Conservation (phyloP, 2,329 filamentous ascomycete species). For the Intubia oerlemansii region DNA sequence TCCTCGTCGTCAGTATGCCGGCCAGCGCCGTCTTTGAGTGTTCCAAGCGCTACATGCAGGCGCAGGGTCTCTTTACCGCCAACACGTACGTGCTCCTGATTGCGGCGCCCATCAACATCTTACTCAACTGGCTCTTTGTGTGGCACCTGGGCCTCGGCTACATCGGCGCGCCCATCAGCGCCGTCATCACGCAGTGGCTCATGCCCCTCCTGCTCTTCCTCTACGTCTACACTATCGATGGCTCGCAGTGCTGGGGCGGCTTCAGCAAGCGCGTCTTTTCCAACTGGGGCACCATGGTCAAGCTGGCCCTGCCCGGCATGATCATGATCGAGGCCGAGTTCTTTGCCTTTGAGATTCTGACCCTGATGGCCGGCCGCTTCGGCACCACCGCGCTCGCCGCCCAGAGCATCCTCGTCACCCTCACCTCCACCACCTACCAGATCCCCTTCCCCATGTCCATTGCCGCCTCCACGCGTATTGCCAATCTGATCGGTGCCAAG, state of each 20-base stretch:
- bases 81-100: constrained; percentile 59
- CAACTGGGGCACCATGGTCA: constrained; percentile 73
- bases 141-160: constrained; percentile 51
- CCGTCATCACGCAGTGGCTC: constrained; percentile 53
- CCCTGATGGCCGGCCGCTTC: constrained; percentile 61
- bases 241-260: constrained; percentile 62
- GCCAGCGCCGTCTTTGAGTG: constrained; percentile 58
- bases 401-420: constrained; percentile 63
- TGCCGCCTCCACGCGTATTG: constrained; percentile 69
- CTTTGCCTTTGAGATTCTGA: constrained; percentile 80
- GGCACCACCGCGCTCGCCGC: constrained; percentile 65
- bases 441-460: constrained; percentile 84
- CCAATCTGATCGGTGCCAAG: constrained; percentile 77
- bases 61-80: constrained; percentile 63
- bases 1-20: constrained; percentile 49
- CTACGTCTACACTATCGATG: constrained; percentile 52
- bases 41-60: constrained; percentile 62
- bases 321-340: constrained; percentile 91
- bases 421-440: constrained; percentile 67
- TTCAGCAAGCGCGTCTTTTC: constrained; percentile 46
- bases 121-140: constrained; percentile 62
- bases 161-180: constrained; percentile 57
- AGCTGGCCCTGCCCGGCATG: constrained; percentile 69
- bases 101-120: constrained; percentile 53
- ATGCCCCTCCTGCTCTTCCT: constrained; percentile 51